Base-by-base conservation (phyloP, 1,284 basidiomycete genomes). In the Boletus semigastroideus region DNA sequence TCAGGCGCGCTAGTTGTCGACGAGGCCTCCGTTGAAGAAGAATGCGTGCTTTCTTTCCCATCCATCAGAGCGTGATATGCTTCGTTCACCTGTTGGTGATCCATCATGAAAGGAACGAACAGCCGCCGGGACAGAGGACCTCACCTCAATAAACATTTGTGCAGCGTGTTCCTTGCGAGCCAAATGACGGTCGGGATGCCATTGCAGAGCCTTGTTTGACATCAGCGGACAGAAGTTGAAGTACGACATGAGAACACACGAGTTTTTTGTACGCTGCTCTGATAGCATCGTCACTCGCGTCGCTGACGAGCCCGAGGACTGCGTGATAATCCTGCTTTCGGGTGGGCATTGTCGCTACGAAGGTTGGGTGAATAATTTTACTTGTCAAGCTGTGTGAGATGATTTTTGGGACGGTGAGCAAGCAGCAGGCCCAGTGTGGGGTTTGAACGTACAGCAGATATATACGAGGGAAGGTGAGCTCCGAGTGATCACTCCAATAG, bases 1-100 rank as follows among this genome's bases (percentile, higher is more conserved):
- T 52, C 31, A 42, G 64, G 53, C 41, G 45, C 39, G 50, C 39
- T 55, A 46, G 66, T 54, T 51, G 66, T 49, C 28, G 64, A 62
- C 8, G 68, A 57, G 27, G 64, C 51, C 37, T 70, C 66, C 42
- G 57, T 42, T 39, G 67, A 60, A 37, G 61, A 54, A 27, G 59
- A 56, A 46, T 53, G 61, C 65, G 68, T 64, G 25, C 83, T 80
- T 71, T 90, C 86, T 66, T 90, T 87, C 71, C 90, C 90, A 72
- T 88, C 88, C 62, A 82, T 80, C 53, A 82, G 76, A 12, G 86
- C 82, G 14, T 75, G 76, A 54, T 87, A 87, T 42, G 66, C 69
- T 34, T 54, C 12, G 48, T 71, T 71, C 42, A 61, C 63, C 69
- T 68, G 34, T 45, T 7, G 37, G 38, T 1, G 37, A 39, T 46